Conservation (phyloP, 179 eudicot species). For the Amaranthus tricolor region DNA sequence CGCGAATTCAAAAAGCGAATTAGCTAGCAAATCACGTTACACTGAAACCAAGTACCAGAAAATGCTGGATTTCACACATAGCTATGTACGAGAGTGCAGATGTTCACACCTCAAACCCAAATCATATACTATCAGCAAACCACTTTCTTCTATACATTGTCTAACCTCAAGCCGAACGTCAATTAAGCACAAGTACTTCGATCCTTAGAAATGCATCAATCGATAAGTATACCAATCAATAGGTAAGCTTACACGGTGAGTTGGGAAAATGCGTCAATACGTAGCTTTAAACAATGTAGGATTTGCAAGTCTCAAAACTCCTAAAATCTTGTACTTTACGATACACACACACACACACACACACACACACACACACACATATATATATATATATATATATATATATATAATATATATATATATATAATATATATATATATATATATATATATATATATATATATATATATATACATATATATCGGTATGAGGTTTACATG, state of each 20-base stretch:
- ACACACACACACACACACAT: too few species aligned
- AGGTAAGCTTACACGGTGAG: too few species aligned
- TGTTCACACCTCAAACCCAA: neutral
- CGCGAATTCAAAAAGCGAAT: too few species aligned
- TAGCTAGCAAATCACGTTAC: too few species aligned
- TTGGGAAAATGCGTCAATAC: too few species aligned
- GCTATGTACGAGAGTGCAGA: neutral
- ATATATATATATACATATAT: too few species aligned
- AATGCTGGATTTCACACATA: neutral
- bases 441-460: too few species aligned
- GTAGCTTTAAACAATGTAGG: neutral
- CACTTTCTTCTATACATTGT: neutral
- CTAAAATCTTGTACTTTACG: neutral
- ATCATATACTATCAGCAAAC: neutral
- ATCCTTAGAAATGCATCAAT: neutral
- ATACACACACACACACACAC: too few species aligned
- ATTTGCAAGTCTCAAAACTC: neutral
- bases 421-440: too few species aligned
- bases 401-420: too few species aligned
- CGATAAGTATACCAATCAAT: too few species aligned
- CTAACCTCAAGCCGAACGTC: neutral
- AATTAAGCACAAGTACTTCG: neutral
- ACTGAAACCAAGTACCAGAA: neutral
- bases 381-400: too few species aligned
- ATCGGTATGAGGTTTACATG: neutral